Base-by-base conservation (phyloP, 176 grass and related monocot genomes). In the Musa beccarii region DNA sequence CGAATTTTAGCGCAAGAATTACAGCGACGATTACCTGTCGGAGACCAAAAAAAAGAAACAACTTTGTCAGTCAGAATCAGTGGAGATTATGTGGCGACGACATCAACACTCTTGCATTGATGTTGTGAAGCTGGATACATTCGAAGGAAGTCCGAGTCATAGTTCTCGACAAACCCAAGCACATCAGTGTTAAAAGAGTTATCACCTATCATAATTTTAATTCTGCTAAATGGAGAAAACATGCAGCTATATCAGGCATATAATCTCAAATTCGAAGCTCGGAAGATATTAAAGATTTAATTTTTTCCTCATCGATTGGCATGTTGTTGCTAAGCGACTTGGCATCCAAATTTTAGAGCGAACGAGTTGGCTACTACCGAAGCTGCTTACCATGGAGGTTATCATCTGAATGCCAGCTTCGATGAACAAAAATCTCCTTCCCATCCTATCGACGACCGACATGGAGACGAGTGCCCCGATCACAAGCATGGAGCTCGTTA, bases 381-480 rank as follows among this genome's bases (percentile, higher is more conserved):
- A 51, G 25, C 17, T 69, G n/a, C 70, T 53, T 54, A 72, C 73
- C 73, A 75, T 75, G 10, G 73, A 75, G 54, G 54, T 59, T 16
- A 75, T 55, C 73, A 75, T 75, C 55, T 75, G 73, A 59, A 59
- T 20, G 2, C 73, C 73, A 17, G 54, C 73, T 59, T 75, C 73
- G 11, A 75, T 75, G 73, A 75, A 75, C 73, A 75, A 11, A 23
- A 59, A 61, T 25, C 73, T 19, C 73, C 73, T 75, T 59, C 73
- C 73, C 73, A 75, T 17, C 13, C 73, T 19, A 24, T 61, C 73
- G 1, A 75, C 73, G 1, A 75, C 54, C 1, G 73, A 57, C 73
- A 75, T 75, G 9, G 73, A 75, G 26, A 75, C 24, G 9, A 75
- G 54, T 3, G 73, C 73, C 43, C 73, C 73, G 43, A 75, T 17